A percentile compares a stretch with the other conserved stretches of the same genome.
Conservation (phyloP, 768 basidiomycete genomes). For the Naganishia vaughanmartiniae region DNA sequence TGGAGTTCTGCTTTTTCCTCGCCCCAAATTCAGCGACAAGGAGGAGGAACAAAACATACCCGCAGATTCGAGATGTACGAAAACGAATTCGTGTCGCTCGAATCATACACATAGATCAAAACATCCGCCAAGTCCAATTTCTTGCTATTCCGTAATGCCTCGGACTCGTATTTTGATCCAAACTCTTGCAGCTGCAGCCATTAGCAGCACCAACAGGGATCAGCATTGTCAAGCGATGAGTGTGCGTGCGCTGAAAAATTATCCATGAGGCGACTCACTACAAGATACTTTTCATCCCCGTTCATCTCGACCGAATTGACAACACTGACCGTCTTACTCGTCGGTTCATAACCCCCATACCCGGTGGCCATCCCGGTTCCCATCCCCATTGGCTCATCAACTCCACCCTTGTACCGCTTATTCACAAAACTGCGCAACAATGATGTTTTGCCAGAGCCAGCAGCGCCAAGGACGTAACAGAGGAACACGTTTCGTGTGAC, state of each 20-base stretch:
- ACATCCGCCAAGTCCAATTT: conserved; percentile 91
- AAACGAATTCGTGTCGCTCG: conserved; percentile 97
- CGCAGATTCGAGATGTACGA: conserved; percentile 95
- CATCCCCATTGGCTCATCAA: conserved; percentile 46
- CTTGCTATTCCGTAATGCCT: conserved; percentile 80
- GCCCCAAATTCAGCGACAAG: neutral
- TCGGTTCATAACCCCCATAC: conserved; percentile 67
- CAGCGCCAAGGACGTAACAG: conserved; percentile 89
- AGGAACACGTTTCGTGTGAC: conserved; percentile 87
- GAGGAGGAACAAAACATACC: conserved; percentile 57
- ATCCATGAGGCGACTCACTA: conserved; percentile 62
- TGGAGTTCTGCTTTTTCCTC: too few relatives aligned
- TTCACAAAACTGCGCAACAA: conserved; percentile 79
- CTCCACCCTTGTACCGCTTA: conserved; percentile 63
- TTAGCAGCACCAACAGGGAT: neutral
- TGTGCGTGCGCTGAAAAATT: neutral
- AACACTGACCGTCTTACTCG: conserved; percentile 82
- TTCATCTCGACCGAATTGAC: conserved; percentile 93
- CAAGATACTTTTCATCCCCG: conserved; percentile 91
- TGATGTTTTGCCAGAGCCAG: conserved; percentile 91
- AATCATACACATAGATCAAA: conserved; percentile 93
- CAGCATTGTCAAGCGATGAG: neutral
- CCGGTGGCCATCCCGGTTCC: neutral
- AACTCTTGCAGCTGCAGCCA: conserved; percentile 94
- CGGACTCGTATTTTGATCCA: conserved; percentile 90